Conservation (phyloP, 306 rosid genomes). For the Prunus padus region DNA sequence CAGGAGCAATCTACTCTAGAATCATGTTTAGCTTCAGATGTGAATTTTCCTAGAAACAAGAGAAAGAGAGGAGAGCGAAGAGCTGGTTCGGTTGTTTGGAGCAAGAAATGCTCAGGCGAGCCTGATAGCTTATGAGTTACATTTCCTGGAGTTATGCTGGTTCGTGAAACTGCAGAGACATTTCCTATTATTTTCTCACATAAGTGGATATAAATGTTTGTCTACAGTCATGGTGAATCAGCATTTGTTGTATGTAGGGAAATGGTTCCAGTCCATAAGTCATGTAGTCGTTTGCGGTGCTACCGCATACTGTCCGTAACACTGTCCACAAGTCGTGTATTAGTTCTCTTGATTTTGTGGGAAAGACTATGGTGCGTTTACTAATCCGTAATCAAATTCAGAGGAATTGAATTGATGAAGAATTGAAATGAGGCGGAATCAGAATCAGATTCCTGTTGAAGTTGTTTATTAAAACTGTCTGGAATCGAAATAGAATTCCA, state of each 20-base stretch:
- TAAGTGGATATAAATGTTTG: not conserved
- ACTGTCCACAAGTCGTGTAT: no score
- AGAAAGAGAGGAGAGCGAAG: conserved; percentile 87
- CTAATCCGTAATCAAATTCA: no score
- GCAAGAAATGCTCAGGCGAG: conserved; percentile 64
- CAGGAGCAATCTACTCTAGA: conserved; percentile 57
- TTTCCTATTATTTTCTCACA: conserved; percentile 9
- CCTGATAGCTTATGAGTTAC: conserved; percentile 62
- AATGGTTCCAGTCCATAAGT: not conserved
- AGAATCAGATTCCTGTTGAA: no score
- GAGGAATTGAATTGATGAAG: no score
- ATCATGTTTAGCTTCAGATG: conserved; percentile 54
- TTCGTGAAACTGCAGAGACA: not conserved
- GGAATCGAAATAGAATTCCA: no score
- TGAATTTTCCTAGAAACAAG: conserved; percentile 53
- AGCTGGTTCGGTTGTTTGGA: conserved; percentile 81
- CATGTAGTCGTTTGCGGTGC: not conserved
- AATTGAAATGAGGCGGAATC: no score
- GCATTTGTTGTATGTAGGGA: not conserved
- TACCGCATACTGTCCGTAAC: not conserved
- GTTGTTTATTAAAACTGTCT: no score
- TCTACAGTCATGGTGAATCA: conserved; percentile 1
- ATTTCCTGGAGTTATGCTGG: conserved; percentile 8
- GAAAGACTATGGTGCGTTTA: no score
- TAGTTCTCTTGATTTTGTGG: no score